A percentile compares a stretch with the other conserved stretches of the same genome.
Conservation (phyloP, 176 grass and related monocot species). For the Musa itinerans region DNA sequence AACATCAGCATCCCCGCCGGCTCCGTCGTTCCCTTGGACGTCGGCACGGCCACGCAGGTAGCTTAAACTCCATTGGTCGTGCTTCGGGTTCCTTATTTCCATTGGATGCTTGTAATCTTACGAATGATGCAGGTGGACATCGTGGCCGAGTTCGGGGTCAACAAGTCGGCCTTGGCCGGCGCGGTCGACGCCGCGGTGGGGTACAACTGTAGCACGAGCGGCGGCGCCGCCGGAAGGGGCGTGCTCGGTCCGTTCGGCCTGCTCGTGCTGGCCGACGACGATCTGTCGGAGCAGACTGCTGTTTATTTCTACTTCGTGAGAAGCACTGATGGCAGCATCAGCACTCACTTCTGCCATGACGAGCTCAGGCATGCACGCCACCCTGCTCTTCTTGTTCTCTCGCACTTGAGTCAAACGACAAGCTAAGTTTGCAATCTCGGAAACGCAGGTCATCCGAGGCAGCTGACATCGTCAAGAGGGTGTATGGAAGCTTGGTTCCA, state of each 20-base stretch:
- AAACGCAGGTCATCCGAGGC: slow-evolving; percentile 22
- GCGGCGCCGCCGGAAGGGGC: slow-evolving; percentile 47
- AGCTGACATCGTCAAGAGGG: slow-evolving; percentile 58
- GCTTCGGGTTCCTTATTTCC: not conserved
- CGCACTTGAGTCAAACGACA: too few species aligned
- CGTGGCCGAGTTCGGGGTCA: slow-evolving; percentile 54
- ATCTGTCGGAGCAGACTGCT: slow-evolving; percentile 53
- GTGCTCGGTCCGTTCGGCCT: slow-evolving; percentile 67
- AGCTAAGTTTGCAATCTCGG: not conserved
- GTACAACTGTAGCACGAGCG: slow-evolving; percentile 71
- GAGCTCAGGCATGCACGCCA: slow-evolving; percentile 40
- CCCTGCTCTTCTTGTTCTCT: not conserved
- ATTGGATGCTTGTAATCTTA: not conserved
- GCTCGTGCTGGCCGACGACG: slow-evolving; percentile 72
- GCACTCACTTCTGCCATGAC: slow-evolving; percentile 89
- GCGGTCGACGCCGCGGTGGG: slow-evolving; percentile 19
- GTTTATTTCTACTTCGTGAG: slow-evolving; percentile 69
- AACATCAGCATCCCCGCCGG: slow-evolving; percentile 30
- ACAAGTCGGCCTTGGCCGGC: slow-evolving; percentile 18
- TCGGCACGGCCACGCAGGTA: slow-evolving; percentile 50
- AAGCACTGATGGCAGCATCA: slow-evolving; percentile 31
- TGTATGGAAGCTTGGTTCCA: slow-evolving; percentile 68
- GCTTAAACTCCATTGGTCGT: not conserved
- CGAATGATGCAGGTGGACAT: slow-evolving; percentile 57
- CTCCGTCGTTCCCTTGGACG: slow-evolving; percentile 46